Conservation (phyloP, 768 basidiomycete species). For the Rhodosporidiobolus odoratus region DNA sequence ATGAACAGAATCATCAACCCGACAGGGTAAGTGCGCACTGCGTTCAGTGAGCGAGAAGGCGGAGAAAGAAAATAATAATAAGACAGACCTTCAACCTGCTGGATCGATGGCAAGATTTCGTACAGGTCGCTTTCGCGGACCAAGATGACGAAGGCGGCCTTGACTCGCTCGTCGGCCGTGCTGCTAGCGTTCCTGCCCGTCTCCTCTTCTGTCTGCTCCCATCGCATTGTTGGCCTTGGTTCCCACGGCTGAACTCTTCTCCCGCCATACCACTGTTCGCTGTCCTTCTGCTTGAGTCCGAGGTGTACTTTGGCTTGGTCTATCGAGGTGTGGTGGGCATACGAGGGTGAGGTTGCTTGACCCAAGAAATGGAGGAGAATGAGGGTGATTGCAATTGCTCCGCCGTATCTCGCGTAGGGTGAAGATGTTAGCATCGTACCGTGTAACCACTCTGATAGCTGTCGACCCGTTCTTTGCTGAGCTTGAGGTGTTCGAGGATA, state of each 20-base stretch:
- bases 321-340: slow-evolving; percentile 14
- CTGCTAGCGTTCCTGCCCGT: not conserved
- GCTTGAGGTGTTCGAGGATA: too few species aligned
- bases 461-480: too few species aligned
- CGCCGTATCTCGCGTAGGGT: not conserved
- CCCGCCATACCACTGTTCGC: slow-evolving; percentile 8
- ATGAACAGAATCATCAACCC: not conserved
- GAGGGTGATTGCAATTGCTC: not conserved
- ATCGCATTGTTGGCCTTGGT: not conserved
- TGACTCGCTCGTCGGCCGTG: not conserved
- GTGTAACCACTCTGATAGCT: too few species aligned
- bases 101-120: slow-evolving; percentile 12
- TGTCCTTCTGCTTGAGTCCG: not conserved
- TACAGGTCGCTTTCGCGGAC: slow-evolving; percentile 23
- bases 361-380: slow-evolving; percentile 12
- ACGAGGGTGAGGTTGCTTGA: not conserved
- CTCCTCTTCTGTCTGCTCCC: not conserved
- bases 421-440: not conserved
- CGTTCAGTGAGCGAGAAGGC: too few species aligned
- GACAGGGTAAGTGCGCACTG: too few species aligned
- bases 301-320: not conserved
- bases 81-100: slow-evolving; percentile 18
- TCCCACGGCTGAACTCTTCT: not conserved
- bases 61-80: not conserved
- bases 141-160: slow-evolving; percentile 24